Base-by-base conservation (phyloP, 2,329 filamentous ascomycete genomes). In the Cladobotryum protrusum region DNA sequence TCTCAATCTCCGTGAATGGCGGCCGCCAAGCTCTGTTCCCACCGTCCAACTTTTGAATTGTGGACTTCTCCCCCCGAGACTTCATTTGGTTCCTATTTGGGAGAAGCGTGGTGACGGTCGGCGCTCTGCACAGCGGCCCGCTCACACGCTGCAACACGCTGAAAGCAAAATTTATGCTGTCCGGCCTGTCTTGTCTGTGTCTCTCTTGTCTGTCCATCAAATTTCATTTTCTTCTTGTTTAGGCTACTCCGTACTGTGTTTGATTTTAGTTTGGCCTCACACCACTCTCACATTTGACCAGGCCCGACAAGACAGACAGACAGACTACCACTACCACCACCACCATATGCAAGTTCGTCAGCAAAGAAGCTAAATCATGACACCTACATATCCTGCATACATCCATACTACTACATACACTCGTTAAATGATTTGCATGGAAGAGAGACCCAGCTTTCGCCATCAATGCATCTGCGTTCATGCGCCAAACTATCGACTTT, bases 1-100 rank as follows among this genome's bases (percentile, higher is more conserved):
- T 52, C 50, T 48, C 50, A 52, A 52, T 52, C 50, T 52, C 50
- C 50, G 50, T 42, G 49, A 49, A 48, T 52, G 46, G 49, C 46
- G 49, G 49, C 49, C 50, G 47, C 50, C 50, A 53, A 53, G 48
- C 48, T 51, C 51, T 47, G 44, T 47, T 50, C 48, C 50, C 50
- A 50, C 47, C 47, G 39, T 43, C 48, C 48, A 45, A 41, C 46
- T 33, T 32, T 35, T 35, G 39, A 49, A 39, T 32, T 50, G 43
- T 50, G 47, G 47, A 37, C 32, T 35, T 19, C 6, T 13, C 14
- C 33, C 15, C 24, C 24, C 35, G 35, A 37, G 35, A 13, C 48
- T 50, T 43, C 49, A 42, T 43, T 45, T 41, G 49, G 40, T 52
- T 45, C 50, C 50, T 52, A 32, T 52, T 52, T 52, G 39, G 50